Evolutionary conservation across 2,329 filamentous ascomycete species (phyloP), one percentile per base, ranked within the genome.

Genomic region (Exophiala mesophila): DNA sequence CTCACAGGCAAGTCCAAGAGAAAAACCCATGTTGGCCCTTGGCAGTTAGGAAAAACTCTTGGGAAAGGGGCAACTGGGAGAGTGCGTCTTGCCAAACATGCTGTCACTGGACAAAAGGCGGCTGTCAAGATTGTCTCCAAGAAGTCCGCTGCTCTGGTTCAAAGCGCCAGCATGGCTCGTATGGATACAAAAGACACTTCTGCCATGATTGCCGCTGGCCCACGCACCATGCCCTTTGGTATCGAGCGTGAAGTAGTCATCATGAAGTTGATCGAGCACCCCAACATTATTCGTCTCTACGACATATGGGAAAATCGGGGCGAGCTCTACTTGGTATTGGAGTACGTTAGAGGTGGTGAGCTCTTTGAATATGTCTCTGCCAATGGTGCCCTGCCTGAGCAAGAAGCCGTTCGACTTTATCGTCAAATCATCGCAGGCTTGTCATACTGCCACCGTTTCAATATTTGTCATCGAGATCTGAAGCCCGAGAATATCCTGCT

Each of bases 271-370:
- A 86, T 97, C 47, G 83, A 95, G 58, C 92, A 98, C 65, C 86
- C 84, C 4, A 92, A 97, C 62, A 90, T 97, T 57, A 89, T 96
- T 64, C 87, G 85, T 54, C 70, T 98, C 7, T 92, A 90, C 61
- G 92, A 98, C 66, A 90, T 98, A 20, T 98, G 90, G 90, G 92
- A 98, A 67, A 97, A 96, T 60, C 78, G 86, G 16, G 85, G 88
- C 43, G 89, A 98, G 64, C 82, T 98, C 86, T 97, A 97, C 62
- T 76, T 98, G 29, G 88, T 98, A 43, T 82, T 97, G 47, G 92
- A 98, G 63, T 94, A 88, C 55, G 84, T 95, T 46, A 80, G 94
- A 55, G 81, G 81, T 35, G 82, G 82, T 37, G 89, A 96, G 59
- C 72, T 96, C 3, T 96, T 95, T 61, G 79, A 85, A 44, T 92